phyloP scores from a whole-genome alignment of 2,329 filamentous ascomycete species.

The Fusarium sp. region DNA sequence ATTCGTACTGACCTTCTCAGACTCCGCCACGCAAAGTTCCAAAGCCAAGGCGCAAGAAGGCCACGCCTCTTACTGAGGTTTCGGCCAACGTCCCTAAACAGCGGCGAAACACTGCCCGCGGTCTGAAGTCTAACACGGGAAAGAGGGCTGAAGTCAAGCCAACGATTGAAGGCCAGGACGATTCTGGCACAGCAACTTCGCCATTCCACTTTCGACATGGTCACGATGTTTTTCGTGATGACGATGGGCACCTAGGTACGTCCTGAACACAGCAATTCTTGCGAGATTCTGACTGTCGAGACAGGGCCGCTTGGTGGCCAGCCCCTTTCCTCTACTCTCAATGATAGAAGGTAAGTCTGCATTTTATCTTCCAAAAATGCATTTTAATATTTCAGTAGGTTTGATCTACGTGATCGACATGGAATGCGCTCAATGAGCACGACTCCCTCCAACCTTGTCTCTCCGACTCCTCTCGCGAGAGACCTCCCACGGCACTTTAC shows the following conservation, averaged over 20 bases:
- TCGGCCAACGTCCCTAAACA: slow-evolving; percentile 50
- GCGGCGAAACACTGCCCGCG: slow-evolving; percentile 38
- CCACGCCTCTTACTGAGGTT: slow-evolving; percentile 49
- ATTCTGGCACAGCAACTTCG: slow-evolving; percentile 13
- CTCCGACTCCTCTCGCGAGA: slow-evolving; percentile 49
- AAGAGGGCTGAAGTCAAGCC: slow-evolving; percentile 35
- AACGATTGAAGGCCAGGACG: slow-evolving; percentile 28
- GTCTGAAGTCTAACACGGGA: slow-evolving; percentile 19
- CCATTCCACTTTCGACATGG: slow-evolving; percentile 35
- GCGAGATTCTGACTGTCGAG: slow-evolving; percentile 28
- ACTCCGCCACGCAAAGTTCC: slow-evolving; percentile 48
- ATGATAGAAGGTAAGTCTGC: slow-evolving; percentile 42
- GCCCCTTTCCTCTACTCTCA: slow-evolving; percentile 35
- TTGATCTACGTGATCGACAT: slow-evolving; percentile 49
- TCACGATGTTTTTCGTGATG: slow-evolving; percentile 49
- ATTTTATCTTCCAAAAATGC: neutral
- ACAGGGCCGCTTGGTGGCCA: slow-evolving; percentile 42
- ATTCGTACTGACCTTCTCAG: slow-evolving; percentile 12
- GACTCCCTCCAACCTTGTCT: slow-evolving; percentile 53
- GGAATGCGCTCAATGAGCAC: slow-evolving; percentile 52
- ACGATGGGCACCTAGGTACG: slow-evolving; percentile 44
- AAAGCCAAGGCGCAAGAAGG: slow-evolving; percentile 48
- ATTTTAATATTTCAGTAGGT: slow-evolving; percentile 40
- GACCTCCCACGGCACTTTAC: slow-evolving; percentile 44
- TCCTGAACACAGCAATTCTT: neutral